phyloP scores from a whole-genome alignment of 495 filamentous ascomycete genomes.

The Saxispiralis lemnorum region DNA sequence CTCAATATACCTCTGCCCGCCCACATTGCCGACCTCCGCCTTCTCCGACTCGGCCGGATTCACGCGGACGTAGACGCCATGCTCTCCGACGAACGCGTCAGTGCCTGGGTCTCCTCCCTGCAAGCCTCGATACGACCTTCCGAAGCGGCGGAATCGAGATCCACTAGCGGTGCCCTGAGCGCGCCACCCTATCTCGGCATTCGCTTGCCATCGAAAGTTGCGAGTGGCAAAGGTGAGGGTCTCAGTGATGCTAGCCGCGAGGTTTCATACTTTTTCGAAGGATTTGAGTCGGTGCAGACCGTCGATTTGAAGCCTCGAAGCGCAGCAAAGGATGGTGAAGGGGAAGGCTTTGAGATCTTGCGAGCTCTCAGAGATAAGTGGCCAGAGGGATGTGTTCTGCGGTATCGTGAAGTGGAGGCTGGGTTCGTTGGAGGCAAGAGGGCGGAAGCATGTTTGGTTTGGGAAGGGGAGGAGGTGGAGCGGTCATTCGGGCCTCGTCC shows the following conservation, averaged over 20 bases:
- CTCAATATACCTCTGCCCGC: no score
- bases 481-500: no score
- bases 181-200: neutral
- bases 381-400: neutral
- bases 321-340: neutral
- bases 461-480: no score
- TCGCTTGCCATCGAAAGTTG: no score
- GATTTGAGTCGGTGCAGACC: slow-evolving; percentile 1
- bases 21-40: no score
- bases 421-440: neutral
- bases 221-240: neutral
- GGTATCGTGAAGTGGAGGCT: neutral
- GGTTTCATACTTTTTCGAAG: slow-evolving; percentile 3
- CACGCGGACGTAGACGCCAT: no score
- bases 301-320: neutral
- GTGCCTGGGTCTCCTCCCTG: neutral
- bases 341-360: neutral
- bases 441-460: no score
- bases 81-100: neutral
- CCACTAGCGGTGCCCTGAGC: neutral
- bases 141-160: no score
- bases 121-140: neutral
- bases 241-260: neutral
- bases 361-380: neutral
- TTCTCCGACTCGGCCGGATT: no score